These are phyloP conservation scores for Penicillium sp. DNA, from an alignment of 2,329 filamentous ascomycete genomes.

Conservation along the genomic window DNA sequence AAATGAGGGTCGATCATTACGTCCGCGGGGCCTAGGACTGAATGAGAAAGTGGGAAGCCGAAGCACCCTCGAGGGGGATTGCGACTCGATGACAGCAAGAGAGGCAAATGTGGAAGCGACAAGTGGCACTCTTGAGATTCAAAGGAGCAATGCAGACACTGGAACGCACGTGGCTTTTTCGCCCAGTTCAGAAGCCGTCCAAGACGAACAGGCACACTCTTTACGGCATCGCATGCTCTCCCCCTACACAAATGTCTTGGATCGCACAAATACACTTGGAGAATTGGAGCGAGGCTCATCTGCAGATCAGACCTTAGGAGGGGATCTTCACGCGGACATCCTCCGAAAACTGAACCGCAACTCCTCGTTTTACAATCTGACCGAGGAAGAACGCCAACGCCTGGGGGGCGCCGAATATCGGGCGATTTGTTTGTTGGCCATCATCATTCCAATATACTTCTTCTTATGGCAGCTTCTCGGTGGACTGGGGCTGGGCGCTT, in stretches of 20 bases:
- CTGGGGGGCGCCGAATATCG: slow-evolving; percentile 3
- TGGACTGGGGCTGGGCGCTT: slow-evolving; percentile 41
- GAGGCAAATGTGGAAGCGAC: too few species aligned
- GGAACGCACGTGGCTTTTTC: neutral
- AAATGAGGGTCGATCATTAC: neutral
- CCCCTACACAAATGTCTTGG: slow-evolving; percentile 1
- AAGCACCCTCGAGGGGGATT: too few species aligned
- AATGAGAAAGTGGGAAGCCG: neutral
- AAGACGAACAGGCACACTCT: neutral
- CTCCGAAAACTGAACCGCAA: slow-evolving; percentile 2
- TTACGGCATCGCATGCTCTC: slow-evolving; percentile 2
- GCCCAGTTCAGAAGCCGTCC: neutral
- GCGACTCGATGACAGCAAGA: too few species aligned
- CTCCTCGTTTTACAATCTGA: slow-evolving; percentile 3
- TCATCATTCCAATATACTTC: slow-evolving; percentile 18
- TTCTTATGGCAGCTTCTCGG: slow-evolving; percentile 42
- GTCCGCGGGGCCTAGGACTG: neutral
- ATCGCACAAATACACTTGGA: neutral
- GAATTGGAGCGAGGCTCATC: neutral
- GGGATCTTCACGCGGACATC: neutral
- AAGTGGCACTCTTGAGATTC: neutral
- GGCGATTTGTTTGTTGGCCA: neutral
- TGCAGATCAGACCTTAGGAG: neutral
- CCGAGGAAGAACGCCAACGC: neutral
- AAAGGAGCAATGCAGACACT: neutral